These are phyloP conservation scores for Rhodamnia rubescens DNA, from an alignment of 345 rosid genomes.

Conservation along the genomic window DNA sequence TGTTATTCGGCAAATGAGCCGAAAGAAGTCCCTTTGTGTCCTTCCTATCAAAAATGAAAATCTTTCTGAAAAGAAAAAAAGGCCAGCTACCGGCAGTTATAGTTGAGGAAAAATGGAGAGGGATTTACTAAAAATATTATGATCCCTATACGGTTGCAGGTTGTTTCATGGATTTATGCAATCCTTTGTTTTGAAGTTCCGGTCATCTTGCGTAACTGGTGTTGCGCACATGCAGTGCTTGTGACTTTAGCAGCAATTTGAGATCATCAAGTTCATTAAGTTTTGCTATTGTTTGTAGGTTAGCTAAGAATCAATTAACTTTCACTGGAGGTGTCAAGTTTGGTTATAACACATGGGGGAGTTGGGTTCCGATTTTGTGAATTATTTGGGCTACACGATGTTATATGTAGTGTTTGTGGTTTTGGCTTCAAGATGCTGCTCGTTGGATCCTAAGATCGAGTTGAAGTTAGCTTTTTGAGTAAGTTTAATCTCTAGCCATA, in stretches of 20 bases:
- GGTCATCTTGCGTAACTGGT: background rate
- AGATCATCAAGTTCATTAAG: background rate
- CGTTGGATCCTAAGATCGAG: background rate
- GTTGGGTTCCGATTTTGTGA: background rate
- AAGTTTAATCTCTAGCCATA: no score
- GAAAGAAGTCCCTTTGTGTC: background rate
- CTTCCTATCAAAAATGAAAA: background rate
- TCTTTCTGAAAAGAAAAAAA: background rate
- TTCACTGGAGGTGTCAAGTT: background rate
- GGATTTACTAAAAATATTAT: background rate
- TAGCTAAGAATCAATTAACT: background rate
- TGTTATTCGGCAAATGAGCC: background rate
- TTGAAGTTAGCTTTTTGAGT: background rate
- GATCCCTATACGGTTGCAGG: background rate
- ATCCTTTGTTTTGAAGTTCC: background rate
- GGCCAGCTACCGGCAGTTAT: background rate
- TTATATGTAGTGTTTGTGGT: background rate
- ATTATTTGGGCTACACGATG: background rate
- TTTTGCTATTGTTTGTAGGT: background rate
- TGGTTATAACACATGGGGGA: background rate
- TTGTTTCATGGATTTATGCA: background rate
- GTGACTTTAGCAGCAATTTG: background rate
- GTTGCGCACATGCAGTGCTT: background rate
- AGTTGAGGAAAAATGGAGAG: background rate
- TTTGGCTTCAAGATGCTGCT: background rate